Conservation (phyloP, 805 yeast genomes). For the Candida boleticola region DNA sequence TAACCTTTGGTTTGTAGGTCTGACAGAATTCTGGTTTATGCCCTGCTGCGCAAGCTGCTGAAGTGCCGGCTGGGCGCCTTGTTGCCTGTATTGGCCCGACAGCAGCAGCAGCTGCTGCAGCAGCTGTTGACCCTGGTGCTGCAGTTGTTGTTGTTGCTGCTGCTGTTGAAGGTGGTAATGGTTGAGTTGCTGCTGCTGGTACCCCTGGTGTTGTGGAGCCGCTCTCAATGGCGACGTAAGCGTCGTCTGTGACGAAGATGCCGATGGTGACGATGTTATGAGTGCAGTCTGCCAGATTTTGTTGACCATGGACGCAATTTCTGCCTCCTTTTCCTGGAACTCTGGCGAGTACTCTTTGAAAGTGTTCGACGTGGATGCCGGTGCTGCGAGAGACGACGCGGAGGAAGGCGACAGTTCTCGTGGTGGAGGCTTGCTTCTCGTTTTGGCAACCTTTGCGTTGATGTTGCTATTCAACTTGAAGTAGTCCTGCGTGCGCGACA, state of each 20-base stretch:
- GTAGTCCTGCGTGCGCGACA: slow-evolving; percentile 20
- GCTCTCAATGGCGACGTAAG: slow-evolving; percentile 6
- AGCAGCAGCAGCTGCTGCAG: slow-evolving; percentile 2
- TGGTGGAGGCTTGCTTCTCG: slow-evolving; percentile 1
- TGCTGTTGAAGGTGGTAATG: slow-evolving; percentile 4
- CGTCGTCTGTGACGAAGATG: slow-evolving; percentile 12
- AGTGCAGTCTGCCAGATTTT: slow-evolving; percentile 43
- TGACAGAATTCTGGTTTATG: background rate
- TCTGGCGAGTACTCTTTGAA: slow-evolving; percentile 34
- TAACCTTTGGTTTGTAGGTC: slow-evolving; percentile 22
- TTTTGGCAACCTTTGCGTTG: slow-evolving; percentile 19
- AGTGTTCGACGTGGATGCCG: slow-evolving; percentile 17
- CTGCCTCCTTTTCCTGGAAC: slow-evolving; percentile 31
- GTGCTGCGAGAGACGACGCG: background rate
- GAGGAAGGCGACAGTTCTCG: background rate
- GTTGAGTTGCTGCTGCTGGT: slow-evolving; percentile 6
- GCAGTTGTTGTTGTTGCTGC: slow-evolving; percentile 10
- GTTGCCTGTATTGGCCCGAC: slow-evolving; percentile 5
- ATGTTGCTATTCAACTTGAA: slow-evolving; percentile 7
- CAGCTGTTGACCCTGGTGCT: slow-evolving; percentile 1
- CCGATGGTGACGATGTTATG: slow-evolving; percentile 11
- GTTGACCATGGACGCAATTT: slow-evolving; percentile 22
- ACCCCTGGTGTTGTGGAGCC: slow-evolving; percentile 9
- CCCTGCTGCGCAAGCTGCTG: slow-evolving; percentile 1
- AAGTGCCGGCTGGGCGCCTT: slow-evolving; percentile 9